Base-by-base conservation (phyloP, 225 moss, liverwort and hornwort species). In the Anthoceros angustus region DNA sequence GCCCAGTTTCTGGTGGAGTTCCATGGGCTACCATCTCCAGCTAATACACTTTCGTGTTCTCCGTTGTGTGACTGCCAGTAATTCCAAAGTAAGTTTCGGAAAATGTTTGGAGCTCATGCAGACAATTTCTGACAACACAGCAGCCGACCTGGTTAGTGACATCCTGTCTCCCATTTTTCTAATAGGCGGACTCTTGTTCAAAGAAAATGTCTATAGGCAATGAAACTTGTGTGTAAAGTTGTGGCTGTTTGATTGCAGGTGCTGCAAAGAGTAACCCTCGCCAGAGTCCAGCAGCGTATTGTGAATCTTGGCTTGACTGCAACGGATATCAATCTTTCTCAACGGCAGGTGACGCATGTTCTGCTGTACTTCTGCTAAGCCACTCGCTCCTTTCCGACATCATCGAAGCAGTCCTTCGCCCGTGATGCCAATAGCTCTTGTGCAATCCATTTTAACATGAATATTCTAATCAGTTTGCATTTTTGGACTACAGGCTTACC, bases 101-200 rank as follows among this genome's bases (percentile, higher is more conserved):
- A 55, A 15, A 23, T 55, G 55, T 20, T 55, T 55, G n/a, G 55
- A 55, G 55, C 55, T 55, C 55, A 55, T 55, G 55, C 55, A 55
- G 55, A 55, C 55, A 55, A 23, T 55, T 18, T 55, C 55, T 15
- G 55, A 55, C 55, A 55, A 55, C 55, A 55, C 55, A 55, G 55
- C 55, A 55, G 55, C 55, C 8, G 55, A 55, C n/a, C 55, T 55
- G 55, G 55, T 55, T 55, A 18, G 55, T 55, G 6, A 7, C 55
- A 55, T 5, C 23, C 4, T 7, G n/a, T 18, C 55, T 18, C 1
- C n/a, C 18, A 18, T 9, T 18, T 55, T 15, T 55, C 2, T 2
- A 12, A 0, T 55, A 20, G 55, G 12, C 23, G 18, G n/a, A 9
- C 6, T 48, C 46, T 55, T 18, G 55, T 55, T 23, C 23, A 46